Conservation (phyloP, 257 asterid species). For the Perilla frutescens region DNA sequence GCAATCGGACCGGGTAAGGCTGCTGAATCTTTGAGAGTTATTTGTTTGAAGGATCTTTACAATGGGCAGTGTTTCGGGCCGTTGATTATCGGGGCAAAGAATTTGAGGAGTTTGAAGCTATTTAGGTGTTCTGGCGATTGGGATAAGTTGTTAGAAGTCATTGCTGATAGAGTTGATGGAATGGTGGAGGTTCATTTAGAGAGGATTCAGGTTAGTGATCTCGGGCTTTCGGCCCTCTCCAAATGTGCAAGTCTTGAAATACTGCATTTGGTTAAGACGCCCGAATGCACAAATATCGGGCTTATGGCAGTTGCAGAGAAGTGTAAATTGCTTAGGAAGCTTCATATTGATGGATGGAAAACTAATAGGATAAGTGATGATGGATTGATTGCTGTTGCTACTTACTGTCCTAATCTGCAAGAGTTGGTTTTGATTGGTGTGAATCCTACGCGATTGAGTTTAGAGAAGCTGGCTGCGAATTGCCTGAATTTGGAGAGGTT, state of each 20-base stretch:
- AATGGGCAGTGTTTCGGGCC: slow-evolving; percentile 87
- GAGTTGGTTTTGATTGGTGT: slow-evolving; percentile 89
- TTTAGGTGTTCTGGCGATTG: slow-evolving; percentile 92
- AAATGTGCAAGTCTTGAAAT: slow-evolving; percentile 64
- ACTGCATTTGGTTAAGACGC: slow-evolving; percentile 85
- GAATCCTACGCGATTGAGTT: slow-evolving; percentile 66
- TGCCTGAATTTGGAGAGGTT: slow-evolving; percentile 80
- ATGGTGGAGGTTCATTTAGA: slow-evolving; percentile 76
- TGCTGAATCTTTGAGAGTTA: slow-evolving; percentile 50
- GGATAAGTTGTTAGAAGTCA: slow-evolving; percentile 69
- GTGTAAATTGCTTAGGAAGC: slow-evolving; percentile 70
- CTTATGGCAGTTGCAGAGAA: slow-evolving; percentile 63
- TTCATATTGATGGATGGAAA: slow-evolving; percentile 93
- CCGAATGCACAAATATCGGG: slow-evolving; percentile 78
- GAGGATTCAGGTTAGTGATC: slow-evolving; percentile 81
- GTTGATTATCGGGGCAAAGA: slow-evolving; percentile 67
- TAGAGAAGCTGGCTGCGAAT: slow-evolving; percentile 56
- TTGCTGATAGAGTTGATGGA: slow-evolving; percentile 48
- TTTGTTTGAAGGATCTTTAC: slow-evolving; percentile 81
- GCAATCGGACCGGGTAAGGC: slow-evolving; percentile 70
- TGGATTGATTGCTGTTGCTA: slow-evolving; percentile 80
- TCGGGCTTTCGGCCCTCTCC: slow-evolving; percentile 60
- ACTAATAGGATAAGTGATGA: slow-evolving; percentile 80
- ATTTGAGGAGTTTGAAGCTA: slow-evolving; percentile 66
- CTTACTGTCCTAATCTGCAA: slow-evolving; percentile 66